Evolutionary conservation across 2,329 filamentous ascomycete genomes (phyloP).

Genomic region (Chaetoscypha palmicola): DNA sequence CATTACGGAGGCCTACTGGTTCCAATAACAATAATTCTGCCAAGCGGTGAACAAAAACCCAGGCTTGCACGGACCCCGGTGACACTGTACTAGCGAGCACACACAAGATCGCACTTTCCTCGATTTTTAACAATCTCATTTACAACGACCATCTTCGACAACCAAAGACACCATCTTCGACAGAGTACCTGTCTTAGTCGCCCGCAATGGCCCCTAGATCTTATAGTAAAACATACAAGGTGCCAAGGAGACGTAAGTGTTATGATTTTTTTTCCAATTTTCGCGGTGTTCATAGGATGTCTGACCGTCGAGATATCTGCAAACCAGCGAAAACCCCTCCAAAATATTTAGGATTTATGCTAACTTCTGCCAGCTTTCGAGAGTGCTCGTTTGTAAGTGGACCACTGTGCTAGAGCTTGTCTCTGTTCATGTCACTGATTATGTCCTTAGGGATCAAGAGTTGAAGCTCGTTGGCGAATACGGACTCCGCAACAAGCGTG

Average conservation of each 20-base stretch:
- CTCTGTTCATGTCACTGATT: conserved; percentile 94
- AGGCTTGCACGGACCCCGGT: no score
- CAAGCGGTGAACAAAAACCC: no score
- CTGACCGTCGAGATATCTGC: no score
- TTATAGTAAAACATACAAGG: conserved; percentile 99
- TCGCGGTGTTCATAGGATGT: no score
- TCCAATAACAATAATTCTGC: no score
- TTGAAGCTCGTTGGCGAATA: conserved; percentile 99
- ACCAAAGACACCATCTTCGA: conserved; percentile 7
- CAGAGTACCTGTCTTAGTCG: no score
- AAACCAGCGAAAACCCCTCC: neutral
- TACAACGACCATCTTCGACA: conserved; percentile 8
- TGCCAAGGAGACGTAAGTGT: conserved; percentile 68
- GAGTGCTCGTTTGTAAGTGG: conserved; percentile 99
- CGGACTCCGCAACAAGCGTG: conserved; percentile 99
- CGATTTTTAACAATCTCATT: neutral
- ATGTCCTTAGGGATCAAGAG: conserved; percentile 81
- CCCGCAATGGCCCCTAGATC: conserved; percentile 57
- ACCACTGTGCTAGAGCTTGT: conserved; percentile 98
- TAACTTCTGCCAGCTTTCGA: conserved; percentile 66
- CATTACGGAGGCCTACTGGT: no score
- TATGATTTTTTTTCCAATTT: neutral
- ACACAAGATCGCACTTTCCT: no score
- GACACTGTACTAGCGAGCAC: no score
- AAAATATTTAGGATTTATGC: conserved; percentile 20